These are phyloP conservation scores for Leishmania guyanensis DNA, from an alignment of 208 protist species.

Conservation along the genomic window DNA sequence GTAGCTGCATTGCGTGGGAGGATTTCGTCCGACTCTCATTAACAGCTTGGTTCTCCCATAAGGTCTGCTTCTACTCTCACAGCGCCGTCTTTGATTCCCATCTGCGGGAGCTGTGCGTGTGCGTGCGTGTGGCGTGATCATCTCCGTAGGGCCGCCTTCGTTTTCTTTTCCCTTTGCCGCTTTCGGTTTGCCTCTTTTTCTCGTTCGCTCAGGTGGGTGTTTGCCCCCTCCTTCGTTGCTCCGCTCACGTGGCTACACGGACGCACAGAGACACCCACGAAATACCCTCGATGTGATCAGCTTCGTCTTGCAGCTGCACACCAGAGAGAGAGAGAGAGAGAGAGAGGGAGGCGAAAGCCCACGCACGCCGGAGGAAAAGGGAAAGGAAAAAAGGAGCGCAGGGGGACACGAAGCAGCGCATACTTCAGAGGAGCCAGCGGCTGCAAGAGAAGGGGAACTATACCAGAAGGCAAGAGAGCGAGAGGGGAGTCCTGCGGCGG, in stretches of 20 bases:
- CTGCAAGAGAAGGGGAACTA: slow-evolving; percentile 5
- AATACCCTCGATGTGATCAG: background rate
- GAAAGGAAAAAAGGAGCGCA: no score
- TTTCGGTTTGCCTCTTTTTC: background rate
- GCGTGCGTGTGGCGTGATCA: background rate
- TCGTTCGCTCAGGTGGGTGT: no score
- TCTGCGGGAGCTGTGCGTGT: background rate
- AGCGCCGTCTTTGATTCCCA: background rate
- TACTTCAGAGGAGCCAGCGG: background rate
- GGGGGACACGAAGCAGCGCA: background rate
- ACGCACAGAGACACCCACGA: background rate
- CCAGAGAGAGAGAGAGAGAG: no score
- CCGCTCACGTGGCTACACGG: background rate
- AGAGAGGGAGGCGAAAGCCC: no score
- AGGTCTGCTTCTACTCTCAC: background rate
- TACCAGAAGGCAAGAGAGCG: slow-evolving; percentile 2
- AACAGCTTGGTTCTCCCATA: background rate
- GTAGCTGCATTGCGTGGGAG: background rate
- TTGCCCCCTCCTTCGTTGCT: background rate
- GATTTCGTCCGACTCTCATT: background rate
- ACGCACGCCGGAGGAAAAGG: no score
- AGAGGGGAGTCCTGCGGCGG: background rate
- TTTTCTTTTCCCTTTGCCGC: background rate
- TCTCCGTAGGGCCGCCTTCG: background rate
- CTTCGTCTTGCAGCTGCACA: no score